Evolutionary conservation across 2,329 filamentous ascomycete genomes (phyloP), one percentile per base, ranked within the genome.

Genomic region (Apiospora marii): DNA sequence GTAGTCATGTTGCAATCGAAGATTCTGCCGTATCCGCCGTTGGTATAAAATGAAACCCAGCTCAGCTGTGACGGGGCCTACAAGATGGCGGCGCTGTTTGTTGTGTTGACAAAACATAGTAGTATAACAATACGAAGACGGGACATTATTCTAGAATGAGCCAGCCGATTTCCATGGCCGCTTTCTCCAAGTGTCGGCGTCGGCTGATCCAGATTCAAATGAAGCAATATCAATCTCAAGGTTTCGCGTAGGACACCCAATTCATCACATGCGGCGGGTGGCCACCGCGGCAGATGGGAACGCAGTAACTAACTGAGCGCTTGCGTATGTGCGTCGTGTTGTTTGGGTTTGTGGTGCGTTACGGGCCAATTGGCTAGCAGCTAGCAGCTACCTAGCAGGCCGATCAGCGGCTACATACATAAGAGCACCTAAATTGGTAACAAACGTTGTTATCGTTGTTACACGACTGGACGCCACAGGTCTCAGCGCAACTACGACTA

Each of bases 201-300:
- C 19, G 58, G n/a, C 58, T 1, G 34, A 41, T 24, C 7, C 34
- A n/a, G 19, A 64, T 41, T n/a, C 58, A 41, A 64, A 64, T 64
- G 34, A 64, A 64, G 53, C 53, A 64, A n/a, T 22, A 41, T 19
- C 34, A 19, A 41, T 41, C 41, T 12, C 58, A 64, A 64, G 58
- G 58, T 64, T 64, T 64, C 58, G 30, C 53, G 53, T 37, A 61
- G 7, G 30, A 27, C 30, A 37, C 53, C 53, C 53, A 22, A 19
- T 34, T 22, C 22, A 41, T 64, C 58, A 64, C 58, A 64, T 41
- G 58, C 34, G 53, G 46, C 44, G 58, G 58, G 58, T 64, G 58
- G 53, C 30, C 34, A 41, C 34, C 19, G 58, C 58, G 58, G 58
- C 34, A 64, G 58, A 64, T n/a, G 19, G 6, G 34, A 10, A 37